Evolutionary conservation across 2,329 filamentous ascomycete species (phyloP).

Genomic region (Penicillium sp.): DNA sequence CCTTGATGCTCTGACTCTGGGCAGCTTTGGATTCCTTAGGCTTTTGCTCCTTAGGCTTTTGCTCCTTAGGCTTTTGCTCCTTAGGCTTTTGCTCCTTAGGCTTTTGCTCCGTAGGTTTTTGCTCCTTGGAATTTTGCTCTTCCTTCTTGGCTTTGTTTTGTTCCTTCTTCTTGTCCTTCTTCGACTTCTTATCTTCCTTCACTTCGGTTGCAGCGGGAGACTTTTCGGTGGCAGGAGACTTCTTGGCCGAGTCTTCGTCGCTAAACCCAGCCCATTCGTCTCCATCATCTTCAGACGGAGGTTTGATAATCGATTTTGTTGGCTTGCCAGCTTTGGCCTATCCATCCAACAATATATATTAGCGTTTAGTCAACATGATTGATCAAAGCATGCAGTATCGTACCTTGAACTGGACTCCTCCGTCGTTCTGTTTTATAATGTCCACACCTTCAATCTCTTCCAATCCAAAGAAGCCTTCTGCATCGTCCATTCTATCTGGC

Average conservation of each 20-base stretch:
- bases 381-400: background rate
- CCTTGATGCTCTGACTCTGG: constrained; percentile 33
- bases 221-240: constrained; percentile 9
- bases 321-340: constrained; percentile 37
- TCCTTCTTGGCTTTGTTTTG: constrained; percentile 26
- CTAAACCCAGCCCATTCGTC: constrained; percentile 66
- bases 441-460: constrained; percentile 92
- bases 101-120: constrained; percentile 16
- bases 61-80: too few species aligned
- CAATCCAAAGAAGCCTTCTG: constrained; percentile 88
- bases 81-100: constrained; percentile 23
- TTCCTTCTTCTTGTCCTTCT: constrained; percentile 14
- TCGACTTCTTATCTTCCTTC: constrained; percentile 23
- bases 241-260: constrained; percentile 44
- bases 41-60: constrained; percentile 16
- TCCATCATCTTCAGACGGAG: constrained; percentile 30
- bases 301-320: constrained; percentile 33
- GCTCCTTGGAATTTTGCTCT: constrained; percentile 19
- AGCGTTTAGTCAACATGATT: background rate
- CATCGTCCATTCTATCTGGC: constrained; percentile 77
- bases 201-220: constrained; percentile 11
- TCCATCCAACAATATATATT: constrained; percentile 3
- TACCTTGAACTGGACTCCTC: constrained; percentile 45
- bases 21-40: constrained; percentile 30
- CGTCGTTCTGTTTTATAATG: constrained; percentile 65